Conservation (phyloP, 192 early-diverging fungal species). For the Linnemannia elongata region DNA sequence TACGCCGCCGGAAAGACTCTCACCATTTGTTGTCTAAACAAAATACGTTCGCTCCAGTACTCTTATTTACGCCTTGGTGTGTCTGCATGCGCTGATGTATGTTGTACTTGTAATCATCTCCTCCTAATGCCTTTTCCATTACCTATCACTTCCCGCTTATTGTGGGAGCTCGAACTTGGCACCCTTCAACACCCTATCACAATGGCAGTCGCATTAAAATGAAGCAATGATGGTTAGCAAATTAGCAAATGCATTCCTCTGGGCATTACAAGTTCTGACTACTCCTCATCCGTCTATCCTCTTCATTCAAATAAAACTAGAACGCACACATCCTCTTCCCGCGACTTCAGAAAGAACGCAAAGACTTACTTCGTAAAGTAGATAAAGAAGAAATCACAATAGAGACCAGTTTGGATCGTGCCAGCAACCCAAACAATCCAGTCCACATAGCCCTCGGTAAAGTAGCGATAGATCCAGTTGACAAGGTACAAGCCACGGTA, state of each 20-base stretch:
- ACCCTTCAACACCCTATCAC: conserved; percentile 74
- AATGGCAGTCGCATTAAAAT: conserved; percentile 2
- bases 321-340: neutral
- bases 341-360: neutral
- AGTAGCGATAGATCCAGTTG: conserved; percentile 97
- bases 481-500: conserved; percentile 63
- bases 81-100: neutral
- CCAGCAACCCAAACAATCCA: conserved; percentile 93
- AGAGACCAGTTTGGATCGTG: conserved; percentile 93
- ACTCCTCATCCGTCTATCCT: neutral
- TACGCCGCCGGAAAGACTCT: neutral
- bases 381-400: conserved; percentile 98
- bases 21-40: neutral
- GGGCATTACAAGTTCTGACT: neutral
- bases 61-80: neutral
- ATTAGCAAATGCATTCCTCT: neutral
- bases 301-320: neutral
- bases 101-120: neutral
- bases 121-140: neutral
- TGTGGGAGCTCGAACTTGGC: conserved; percentile 80
- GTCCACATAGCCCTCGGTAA: conserved; percentile 80
- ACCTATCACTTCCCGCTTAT: conserved; percentile 19
- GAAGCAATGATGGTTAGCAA: neutral
- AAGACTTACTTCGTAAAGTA: conserved; percentile 82
- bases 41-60: neutral